Percentiles rank a stretch among this genome's conserved stretches.
phyloP scores from a whole-genome alignment of 805 yeast species.

The Wickerhamomyces bovis region DNA sequence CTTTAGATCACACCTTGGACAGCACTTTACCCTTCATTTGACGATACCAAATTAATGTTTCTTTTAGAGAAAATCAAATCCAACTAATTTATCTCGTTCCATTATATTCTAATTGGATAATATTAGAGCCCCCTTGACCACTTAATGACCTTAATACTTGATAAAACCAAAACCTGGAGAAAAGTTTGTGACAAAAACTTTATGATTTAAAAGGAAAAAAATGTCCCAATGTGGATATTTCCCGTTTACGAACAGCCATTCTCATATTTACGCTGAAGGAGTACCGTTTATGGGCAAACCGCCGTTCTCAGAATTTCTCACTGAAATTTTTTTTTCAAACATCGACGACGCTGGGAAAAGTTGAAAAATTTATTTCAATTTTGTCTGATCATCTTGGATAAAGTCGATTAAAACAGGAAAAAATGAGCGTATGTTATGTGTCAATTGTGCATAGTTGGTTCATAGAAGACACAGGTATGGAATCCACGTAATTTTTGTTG shows the following conservation, averaged over 20 bases:
- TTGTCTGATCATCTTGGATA: not conserved
- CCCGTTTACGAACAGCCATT: not conserved
- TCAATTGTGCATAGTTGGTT: not conserved
- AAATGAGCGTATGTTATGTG: conserved; percentile 16
- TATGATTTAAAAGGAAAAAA: no score
- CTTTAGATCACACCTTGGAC: no score
- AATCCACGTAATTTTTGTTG: not conserved
- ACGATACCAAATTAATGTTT: no score
- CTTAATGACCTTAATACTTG: no score
- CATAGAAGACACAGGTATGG: not conserved
- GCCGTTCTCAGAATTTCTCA: conserved; percentile 16
- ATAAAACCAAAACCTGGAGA: no score
- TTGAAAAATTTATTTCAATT: conserved; percentile 1
- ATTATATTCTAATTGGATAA: no score
- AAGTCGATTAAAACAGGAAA: not conserved
- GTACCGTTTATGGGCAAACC: not conserved
- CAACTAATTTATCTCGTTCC: no score
- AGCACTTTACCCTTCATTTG: no score
- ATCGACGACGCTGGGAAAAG: conserved; percentile 20
- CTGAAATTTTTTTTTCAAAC: conserved; percentile 12
- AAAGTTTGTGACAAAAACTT: no score
- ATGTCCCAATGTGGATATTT: not conserved
- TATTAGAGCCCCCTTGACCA: no score
- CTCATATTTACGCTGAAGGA: not conserved
- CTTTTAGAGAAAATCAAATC: no score